Evolutionary conservation across 1,284 basidiomycete genomes (phyloP), one percentile per base, ranked within the genome.

Genomic region (Xanthoconium separans): DNA sequence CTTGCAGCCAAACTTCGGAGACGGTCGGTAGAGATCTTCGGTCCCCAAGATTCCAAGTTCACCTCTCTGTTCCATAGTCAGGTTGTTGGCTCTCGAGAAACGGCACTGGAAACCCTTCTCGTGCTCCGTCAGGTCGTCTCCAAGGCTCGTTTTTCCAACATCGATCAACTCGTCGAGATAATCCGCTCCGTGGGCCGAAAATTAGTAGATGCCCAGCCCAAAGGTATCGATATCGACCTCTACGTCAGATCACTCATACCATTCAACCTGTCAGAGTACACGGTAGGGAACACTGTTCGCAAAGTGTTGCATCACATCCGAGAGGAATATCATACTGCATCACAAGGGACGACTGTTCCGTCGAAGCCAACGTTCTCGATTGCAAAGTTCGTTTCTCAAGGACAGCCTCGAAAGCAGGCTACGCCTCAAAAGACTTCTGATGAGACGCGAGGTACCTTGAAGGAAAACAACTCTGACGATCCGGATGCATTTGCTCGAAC

Each of bases 261-360:
- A 24, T 24, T 24, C 22, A 24, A 24, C 22, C 51, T 37, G 34
- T 50, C 63, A 95, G 96, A 99, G 70, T 89, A 95, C 65, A 90
- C 93, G 42, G 89, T 97, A 40, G 94, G 93, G 13, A 98, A 98
- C 70, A 96, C 95, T 31, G 89, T 96, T 44, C 84, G 95, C 34
- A 89, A 94, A 62, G 86, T 98, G 37, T 77, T 97, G 33, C 93
- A 95, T 66, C 89, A 97, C 65, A 88, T 98, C 57, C 83, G 93
- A 47, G 96, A 99, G 73, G 96, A 99, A 68, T 95, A 94, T 70
- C 79, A 87, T 57, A 83, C 87, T 16, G 85, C 85, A 2, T 79
- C 78, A 7, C 75, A 75, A 61, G 78, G 77, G 30, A 58, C 59
- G 2, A 59, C 63, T 0, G 51, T 69, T 5, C 60, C 77, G 22